Conservation (phyloP, 192 early-diverging fungal genomes). For the Gigaspora rosea region DNA sequence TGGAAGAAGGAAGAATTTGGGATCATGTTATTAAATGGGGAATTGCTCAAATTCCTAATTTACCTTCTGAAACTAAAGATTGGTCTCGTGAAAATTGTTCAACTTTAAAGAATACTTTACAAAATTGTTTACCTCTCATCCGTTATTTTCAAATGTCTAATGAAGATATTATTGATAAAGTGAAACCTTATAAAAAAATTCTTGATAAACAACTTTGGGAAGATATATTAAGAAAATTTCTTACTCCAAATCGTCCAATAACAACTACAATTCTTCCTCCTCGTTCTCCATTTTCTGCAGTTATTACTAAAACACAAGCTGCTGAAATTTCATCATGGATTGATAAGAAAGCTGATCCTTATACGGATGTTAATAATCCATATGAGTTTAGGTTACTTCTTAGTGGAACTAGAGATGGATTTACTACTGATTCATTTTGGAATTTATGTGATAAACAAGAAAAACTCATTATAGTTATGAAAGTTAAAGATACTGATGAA, state of each 20-base stretch:
- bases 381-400: constrained; percentile 1
- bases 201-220: background rate
- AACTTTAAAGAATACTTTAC: background rate
- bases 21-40: constrained; percentile 3
- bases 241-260: no score
- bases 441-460: background rate
- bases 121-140: background rate
- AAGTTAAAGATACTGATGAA: background rate
- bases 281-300: background rate
- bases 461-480: background rate
- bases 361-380: no score
- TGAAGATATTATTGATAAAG: background rate
- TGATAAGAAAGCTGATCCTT: background rate
- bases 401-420: background rate
- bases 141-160: background rate
- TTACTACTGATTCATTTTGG: background rate
- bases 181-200: background rate
- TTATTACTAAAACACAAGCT: background rate
- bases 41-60: background rate
- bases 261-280: background rate
- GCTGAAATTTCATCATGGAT: constrained; percentile 3
- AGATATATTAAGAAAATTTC: background rate
- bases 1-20: constrained; percentile 6
- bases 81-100: background rate
- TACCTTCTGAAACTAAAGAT: background rate